phyloP scores from a whole-genome alignment of 1,284 basidiomycete species.

The Pseudozyma flocculosa region DNA sequence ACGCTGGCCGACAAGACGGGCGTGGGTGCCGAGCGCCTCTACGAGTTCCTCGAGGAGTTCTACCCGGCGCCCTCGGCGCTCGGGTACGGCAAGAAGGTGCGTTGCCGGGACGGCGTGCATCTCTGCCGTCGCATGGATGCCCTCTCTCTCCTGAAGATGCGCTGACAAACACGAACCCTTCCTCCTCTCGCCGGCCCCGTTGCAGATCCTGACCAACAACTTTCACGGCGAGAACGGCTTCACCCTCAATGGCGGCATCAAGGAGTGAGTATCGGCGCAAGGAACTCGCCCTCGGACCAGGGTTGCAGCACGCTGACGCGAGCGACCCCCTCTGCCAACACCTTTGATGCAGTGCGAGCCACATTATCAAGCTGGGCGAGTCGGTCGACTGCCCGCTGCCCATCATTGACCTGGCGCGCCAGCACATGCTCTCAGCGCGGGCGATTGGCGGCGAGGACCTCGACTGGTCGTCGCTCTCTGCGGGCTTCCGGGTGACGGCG shows the following conservation, averaged over 20 bases:
- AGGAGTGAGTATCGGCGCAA: slow-evolving; percentile 62
- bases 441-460: slow-evolving; percentile 67
- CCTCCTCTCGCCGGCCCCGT: not conserved
- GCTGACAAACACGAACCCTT: not conserved
- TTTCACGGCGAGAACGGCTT: slow-evolving; percentile 81
- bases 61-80: slow-evolving; percentile 45
- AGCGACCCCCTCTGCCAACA: no score
- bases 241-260: slow-evolving; percentile 82
- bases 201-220: slow-evolving; percentile 66
- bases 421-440: slow-evolving; percentile 24
- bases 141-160: slow-evolving; percentile 1
- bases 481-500: slow-evolving; percentile 69
- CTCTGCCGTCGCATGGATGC: no score
- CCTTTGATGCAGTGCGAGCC: slow-evolving; percentile 15
- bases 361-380: slow-evolving; percentile 61
- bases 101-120: no score
- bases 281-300: slow-evolving; percentile 59
- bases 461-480: slow-evolving; percentile 74
- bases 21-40: slow-evolving; percentile 67
- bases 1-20: slow-evolving; percentile 83
- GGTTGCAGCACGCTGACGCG: no score
- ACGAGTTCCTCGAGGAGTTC: slow-evolving; percentile 44
- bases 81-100: slow-evolving; percentile 42
- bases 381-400: slow-evolving; percentile 78
- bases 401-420: slow-evolving; percentile 50